Conservation (phyloP, 2,329 filamentous ascomycete genomes). For the Atkinsonella hypoxylon region DNA sequence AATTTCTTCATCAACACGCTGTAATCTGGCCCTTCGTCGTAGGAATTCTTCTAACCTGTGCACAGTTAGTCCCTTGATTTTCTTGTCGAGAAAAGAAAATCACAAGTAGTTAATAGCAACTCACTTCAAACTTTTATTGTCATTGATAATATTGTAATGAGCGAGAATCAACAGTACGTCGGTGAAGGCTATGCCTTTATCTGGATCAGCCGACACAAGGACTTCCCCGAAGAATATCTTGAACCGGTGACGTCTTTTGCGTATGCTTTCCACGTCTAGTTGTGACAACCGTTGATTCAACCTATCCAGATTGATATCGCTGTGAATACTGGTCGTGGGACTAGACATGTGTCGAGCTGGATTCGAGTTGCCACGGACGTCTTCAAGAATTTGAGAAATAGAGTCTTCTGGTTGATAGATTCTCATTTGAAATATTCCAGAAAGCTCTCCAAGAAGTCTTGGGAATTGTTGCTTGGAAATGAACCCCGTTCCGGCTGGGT, state of each 20-base stretch:
- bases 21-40: constrained; percentile 75
- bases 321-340: constrained; percentile 35
- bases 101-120: constrained; percentile 10
- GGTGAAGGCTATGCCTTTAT: constrained; percentile 83
- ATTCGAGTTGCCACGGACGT: constrained; percentile 52
- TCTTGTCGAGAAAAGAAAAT: background rate
- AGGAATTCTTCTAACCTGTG: constrained; percentile 82
- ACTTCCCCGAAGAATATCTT: constrained; percentile 98
- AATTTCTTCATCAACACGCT: constrained; percentile 90
- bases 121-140: constrained; percentile 84
- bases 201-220: constrained; percentile 81
- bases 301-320: constrained; percentile 59
- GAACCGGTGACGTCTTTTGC: constrained; percentile 63
- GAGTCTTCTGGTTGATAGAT: constrained; percentile 90
- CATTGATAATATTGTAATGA: constrained; percentile 97
- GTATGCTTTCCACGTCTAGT: constrained; percentile 66
- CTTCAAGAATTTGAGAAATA: constrained; percentile 74
- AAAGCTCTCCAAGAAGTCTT: constrained; percentile 77
- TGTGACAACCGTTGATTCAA: constrained; percentile 60
- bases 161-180: constrained; percentile 89
- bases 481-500: constrained; percentile 81
- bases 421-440: constrained; percentile 92
- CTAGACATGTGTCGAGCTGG: constrained; percentile 43
- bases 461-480: constrained; percentile 87
- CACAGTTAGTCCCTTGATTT: background rate